These are phyloP conservation scores for Auriscalpium vulgare DNA, from an alignment of 768 basidiomycete genomes.

Conservation along the genomic window DNA sequence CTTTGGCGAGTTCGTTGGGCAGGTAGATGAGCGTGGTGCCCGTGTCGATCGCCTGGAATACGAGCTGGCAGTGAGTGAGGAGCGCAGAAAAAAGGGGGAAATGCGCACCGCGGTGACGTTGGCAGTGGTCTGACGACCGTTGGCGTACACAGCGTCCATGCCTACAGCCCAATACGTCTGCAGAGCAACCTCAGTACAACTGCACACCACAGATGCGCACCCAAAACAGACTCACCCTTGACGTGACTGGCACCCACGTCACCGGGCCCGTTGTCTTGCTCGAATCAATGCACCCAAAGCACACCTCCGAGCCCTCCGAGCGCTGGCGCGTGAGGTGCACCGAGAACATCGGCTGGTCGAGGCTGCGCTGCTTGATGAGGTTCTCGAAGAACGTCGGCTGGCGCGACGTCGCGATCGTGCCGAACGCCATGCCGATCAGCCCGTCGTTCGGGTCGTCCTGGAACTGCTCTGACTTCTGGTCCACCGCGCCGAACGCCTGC, in stretches of 20 bases:
- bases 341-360: constrained; percentile 45
- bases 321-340: constrained; percentile 43
- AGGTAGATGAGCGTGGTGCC: constrained; percentile 62
- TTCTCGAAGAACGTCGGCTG: constrained; percentile 60
- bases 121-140: constrained; percentile 12
- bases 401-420: constrained; percentile 38
- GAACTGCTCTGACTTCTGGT: constrained; percentile 41
- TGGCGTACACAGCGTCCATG: constrained; percentile 38
- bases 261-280: constrained; percentile 29
- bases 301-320: constrained; percentile 41
- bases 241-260: constrained; percentile 31
- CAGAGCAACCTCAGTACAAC: background rate
- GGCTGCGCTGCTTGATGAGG: constrained; percentile 33
- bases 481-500: constrained; percentile 53
- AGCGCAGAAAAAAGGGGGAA: constrained; percentile 1
- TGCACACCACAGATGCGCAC: background rate
- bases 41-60: constrained; percentile 52
- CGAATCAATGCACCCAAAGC: constrained; percentile 36
- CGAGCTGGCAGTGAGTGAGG: background rate
- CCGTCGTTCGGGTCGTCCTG: constrained; percentile 44
- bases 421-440: constrained; percentile 55
- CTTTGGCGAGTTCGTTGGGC: constrained; percentile 32
- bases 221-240: constrained; percentile 17
- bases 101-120: constrained; percentile 32
- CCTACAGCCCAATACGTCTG: constrained; percentile 57